Evolutionary conservation across 2,329 filamentous ascomycete species (phyloP).

Genomic region (Taxawa tesnikishii): DNA sequence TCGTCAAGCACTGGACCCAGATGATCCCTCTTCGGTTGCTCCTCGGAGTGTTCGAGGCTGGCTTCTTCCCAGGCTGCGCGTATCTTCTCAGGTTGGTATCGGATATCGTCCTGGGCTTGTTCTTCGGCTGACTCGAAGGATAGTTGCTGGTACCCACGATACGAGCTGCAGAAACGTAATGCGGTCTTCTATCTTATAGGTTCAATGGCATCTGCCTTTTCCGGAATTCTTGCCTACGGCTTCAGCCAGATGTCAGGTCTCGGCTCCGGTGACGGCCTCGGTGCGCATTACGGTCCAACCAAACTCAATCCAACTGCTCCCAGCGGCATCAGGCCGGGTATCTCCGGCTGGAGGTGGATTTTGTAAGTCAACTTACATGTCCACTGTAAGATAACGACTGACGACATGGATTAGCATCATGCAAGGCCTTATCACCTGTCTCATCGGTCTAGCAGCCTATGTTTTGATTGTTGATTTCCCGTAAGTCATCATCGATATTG

Average conservation of each 20-base stretch:
- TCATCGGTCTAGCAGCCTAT: conserved; percentile 27
- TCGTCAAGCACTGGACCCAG: conserved; percentile 38
- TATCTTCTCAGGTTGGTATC: conserved; percentile 44
- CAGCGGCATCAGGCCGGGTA: conserved; percentile 18
- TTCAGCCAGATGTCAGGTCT: conserved; percentile 34
- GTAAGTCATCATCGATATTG: too few species aligned
- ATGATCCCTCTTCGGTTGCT: conserved; percentile 46
- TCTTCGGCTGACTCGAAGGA: too few species aligned
- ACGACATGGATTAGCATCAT: too few species aligned
- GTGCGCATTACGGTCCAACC: conserved; percentile 20
- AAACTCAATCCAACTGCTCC: conserved; percentile 13
- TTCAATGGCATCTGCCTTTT: conserved; percentile 33
- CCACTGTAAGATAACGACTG: too few species aligned
- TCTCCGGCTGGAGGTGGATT: conserved; percentile 35
- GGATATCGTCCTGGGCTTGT: too few species aligned
- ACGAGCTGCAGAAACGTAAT: conserved; percentile 26
- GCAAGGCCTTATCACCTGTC: conserved; percentile 29
- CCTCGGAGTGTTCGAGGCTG: conserved; percentile 51
- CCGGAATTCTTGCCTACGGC: too few species aligned
- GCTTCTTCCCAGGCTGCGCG: conserved; percentile 52
- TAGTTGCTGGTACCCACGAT: conserved; percentile 15
- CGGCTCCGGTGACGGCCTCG: conserved; percentile 18
- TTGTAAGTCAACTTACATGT: too few species aligned
- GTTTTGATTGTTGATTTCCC: conserved; percentile 34
- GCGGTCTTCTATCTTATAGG: conserved; percentile 39